Evolutionary conservation across 2,329 filamentous ascomycete genomes (phyloP), one percentile per base, ranked within the genome.

Genomic region (Macroventuria anomochaeta): DNA sequence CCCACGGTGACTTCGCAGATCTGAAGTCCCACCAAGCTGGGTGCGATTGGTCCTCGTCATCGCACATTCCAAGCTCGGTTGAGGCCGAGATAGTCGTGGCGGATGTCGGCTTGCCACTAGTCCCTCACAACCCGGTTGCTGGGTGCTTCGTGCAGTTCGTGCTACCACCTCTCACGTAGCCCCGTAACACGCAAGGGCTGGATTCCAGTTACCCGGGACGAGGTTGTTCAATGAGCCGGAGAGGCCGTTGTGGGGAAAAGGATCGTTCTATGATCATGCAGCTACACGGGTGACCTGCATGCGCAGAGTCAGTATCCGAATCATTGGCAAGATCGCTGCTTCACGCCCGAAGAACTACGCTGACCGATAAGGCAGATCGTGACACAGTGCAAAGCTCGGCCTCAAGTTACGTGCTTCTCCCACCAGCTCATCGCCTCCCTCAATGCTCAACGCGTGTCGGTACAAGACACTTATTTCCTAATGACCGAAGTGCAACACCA

Each of bases 401-500:
- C 44, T 15, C 28, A 33, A 40, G 25, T 8, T 44, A 39, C 50
- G 37, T 43, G 42, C 47, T 39, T 37, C 29, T 49, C 29, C 43
- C 17, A 15, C 28, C 52, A 59, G 49, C 54, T 44, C 46, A 29
- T 38, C 12, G 28, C 47, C 43, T 37, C 53, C 29, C 44, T 58
- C 34, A 46, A 36, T 39, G 42, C 38, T 48, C 57, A 55, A 49
- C 37, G 42, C 49, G 53, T 29, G 28, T 28, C 39, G n/a, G 17
- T 49, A 58, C 57, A 46, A 64, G 57, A 63, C 57, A 63, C 36
- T 47, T 32, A 51, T 31, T 23, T 46, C 47, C 43, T 57, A 66
- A 65, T 67, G 60, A 65, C 64, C 61, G 58, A 54, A 46, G 69
- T 72, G 58, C 63, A 50, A 71, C 68, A 59, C 58, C 46, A 60